A percentile compares a stretch with the other conserved stretches of the same genome.
These are phyloP conservation scores for Sabuloglossum arenarium DNA, from an alignment of 495 filamentous ascomycete species.

Conservation along the genomic window DNA sequence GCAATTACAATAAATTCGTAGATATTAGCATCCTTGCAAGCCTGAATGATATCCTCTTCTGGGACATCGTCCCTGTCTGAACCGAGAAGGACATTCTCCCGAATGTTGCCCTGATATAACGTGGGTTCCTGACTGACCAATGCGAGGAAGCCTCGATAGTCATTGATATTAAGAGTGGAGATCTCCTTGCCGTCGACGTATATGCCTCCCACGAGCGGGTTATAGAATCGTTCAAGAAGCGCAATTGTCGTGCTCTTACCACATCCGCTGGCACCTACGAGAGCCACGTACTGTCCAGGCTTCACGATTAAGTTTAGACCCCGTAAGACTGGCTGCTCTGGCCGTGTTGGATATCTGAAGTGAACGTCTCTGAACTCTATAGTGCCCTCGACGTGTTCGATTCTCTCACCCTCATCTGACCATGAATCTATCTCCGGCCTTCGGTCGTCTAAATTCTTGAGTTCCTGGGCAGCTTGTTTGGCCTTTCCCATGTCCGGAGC, in stretches of 20 bases:
- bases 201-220: conserved; percentile 50
- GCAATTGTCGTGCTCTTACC: conserved; percentile 70
- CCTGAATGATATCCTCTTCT: conserved; percentile 48
- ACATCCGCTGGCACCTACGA: conserved; percentile 66
- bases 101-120: conserved; percentile 66
- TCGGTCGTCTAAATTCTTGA: conserved; percentile 62
- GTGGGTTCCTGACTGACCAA: conserved; percentile 79
- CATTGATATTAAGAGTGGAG: conserved; percentile 49
- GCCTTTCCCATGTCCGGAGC: conserved; percentile 78
- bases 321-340: conserved; percentile 58
- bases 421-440: conserved; percentile 63
- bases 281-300: conserved; percentile 58
- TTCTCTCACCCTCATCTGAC: conserved; percentile 44
- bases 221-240: conserved; percentile 70
- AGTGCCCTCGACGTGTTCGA: conserved; percentile 39
- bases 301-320: conserved; percentile 51
- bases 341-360: conserved; percentile 63
- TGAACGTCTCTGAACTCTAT: conserved; percentile 63
- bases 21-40: conserved; percentile 77
- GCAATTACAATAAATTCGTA: conserved; percentile 58
- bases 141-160: conserved; percentile 54
- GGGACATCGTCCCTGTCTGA: conserved; percentile 36
- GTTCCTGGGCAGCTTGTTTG: conserved; percentile 51
- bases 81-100: conserved; percentile 64
- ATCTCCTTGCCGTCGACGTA: conserved; percentile 60